Conservation (phyloP, 192 early-diverging fungal species). For the Coemansia sp. region DNA sequence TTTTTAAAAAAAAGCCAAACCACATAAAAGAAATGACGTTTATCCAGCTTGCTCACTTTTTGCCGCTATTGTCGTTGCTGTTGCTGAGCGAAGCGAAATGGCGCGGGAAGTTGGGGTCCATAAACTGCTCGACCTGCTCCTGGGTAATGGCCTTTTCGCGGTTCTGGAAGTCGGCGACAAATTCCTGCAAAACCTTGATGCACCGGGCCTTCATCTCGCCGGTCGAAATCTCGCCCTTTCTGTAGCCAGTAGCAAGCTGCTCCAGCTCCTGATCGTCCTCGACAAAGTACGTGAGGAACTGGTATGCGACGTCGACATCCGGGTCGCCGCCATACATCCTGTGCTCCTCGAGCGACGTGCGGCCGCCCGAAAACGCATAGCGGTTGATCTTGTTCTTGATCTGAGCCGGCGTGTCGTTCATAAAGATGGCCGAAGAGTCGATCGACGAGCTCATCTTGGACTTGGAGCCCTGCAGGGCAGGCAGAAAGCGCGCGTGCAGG, state of each 20-base stretch:
- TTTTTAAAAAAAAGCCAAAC: no score
- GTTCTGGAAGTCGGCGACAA: constrained; percentile 78
- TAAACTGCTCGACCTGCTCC: constrained; percentile 60
- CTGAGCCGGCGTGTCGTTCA: constrained; percentile 83
- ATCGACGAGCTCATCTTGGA: constrained; percentile 96
- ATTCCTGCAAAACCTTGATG: constrained; percentile 74
- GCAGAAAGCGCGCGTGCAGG: constrained; percentile 94
- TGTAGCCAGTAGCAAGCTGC: constrained; percentile 67
- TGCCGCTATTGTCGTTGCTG: constrained; percentile 20
- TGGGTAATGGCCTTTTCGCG: constrained; percentile 62
- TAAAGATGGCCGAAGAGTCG: constrained; percentile 85
- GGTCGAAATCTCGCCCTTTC: constrained; percentile 79
- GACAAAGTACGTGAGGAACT: constrained; percentile 91
- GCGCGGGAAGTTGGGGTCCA: constrained; percentile 58
- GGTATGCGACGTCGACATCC: constrained; percentile 94
- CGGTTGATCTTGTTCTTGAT: constrained; percentile 99
- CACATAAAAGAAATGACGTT: no score
- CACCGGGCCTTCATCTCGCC: constrained; percentile 88
- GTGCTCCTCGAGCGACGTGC: constrained; percentile 83
- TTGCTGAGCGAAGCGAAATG: constrained; percentile 30
- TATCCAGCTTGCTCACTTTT: neutral
- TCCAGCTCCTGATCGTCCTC: constrained; percentile 89
- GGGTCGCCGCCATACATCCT: constrained; percentile 77
- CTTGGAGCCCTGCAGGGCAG: constrained; percentile 82
- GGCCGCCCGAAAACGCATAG: constrained; percentile 92